Conservation (phyloP, 495 filamentous ascomycete genomes). For the Barbatosphaeria neglecta region DNA sequence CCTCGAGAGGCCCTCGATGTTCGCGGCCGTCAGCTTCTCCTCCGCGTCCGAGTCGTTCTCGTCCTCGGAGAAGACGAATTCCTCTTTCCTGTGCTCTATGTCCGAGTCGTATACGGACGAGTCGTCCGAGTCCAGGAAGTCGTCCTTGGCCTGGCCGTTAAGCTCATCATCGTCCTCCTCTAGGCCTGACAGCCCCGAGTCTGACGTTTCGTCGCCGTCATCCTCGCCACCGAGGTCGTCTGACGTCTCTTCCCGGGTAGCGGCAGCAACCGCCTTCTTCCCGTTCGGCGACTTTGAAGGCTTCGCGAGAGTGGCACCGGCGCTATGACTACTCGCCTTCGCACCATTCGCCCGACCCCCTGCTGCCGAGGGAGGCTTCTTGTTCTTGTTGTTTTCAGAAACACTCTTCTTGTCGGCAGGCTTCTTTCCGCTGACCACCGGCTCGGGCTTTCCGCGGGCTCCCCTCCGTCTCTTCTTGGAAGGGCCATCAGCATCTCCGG, state of each 20-base stretch:
- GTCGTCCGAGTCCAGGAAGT: constrained; percentile 46
- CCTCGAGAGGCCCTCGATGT: constrained; percentile 81
- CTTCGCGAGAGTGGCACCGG: constrained; percentile 8
- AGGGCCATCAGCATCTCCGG: constrained; percentile 27
- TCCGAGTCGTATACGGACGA: constrained; percentile 66
- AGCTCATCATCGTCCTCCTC: constrained; percentile 26
- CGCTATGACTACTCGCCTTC: constrained; percentile 35
- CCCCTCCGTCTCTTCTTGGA: constrained; percentile 60
- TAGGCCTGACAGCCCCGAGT: not conserved
- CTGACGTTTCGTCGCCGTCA: constrained; percentile 24
- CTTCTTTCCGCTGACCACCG: constrained; percentile 24
- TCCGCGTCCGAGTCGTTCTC: constrained; percentile 83
- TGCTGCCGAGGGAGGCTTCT: constrained; percentile 30
- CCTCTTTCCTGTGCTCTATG: constrained; percentile 47
- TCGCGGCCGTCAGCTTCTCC: constrained; percentile 87
- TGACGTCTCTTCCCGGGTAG: no score
- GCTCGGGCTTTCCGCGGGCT: constrained; percentile 30
- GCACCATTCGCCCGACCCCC: constrained; percentile 35
- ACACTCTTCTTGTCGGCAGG: constrained; percentile 19
- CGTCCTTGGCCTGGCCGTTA: constrained; percentile 27
- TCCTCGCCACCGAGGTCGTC: constrained; percentile 35
- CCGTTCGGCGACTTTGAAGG: no score
- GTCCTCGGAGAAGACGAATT: constrained; percentile 85
- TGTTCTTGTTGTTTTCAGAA: constrained; percentile 31
- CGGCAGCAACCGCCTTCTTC: no score